Evolutionary conservation across 345 rosid genomes (phyloP).

Genomic region (Salix udensis): DNA sequence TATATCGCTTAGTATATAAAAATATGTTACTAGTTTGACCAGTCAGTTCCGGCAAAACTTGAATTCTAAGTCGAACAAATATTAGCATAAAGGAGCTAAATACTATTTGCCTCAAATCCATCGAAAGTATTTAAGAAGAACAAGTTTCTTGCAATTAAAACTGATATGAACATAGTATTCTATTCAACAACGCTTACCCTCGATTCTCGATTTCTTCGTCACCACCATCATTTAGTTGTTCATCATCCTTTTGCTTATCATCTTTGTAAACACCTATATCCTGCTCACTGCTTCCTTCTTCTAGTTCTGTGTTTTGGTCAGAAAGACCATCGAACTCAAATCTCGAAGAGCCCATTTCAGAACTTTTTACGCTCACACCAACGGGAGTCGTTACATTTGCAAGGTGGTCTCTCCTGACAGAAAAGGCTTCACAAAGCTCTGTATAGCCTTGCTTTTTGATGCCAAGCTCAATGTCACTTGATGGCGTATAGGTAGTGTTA

Average conservation of each 20-base stretch:
- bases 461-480: neutral
- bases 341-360: conserved; percentile 14
- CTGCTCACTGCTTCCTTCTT: conserved; percentile 7
- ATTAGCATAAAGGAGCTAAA: no score
- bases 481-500: neutral
- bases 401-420: conserved; percentile 11
- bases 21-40: no score
- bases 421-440: conserved; percentile 27
- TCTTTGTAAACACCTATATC: conserved; percentile 15
- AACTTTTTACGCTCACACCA: conserved; percentile 7
- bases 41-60: neutral
- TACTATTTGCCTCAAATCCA: neutral
- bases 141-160: neutral
- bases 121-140: neutral
- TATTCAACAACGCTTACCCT: neutral
- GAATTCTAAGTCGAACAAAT: no score
- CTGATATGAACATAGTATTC: neutral
- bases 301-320: conserved; percentile 1
- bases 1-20: no score
- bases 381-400: neutral
- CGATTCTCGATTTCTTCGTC: neutral
- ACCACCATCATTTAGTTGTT: neutral
- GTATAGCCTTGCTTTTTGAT: conserved; percentile 25
- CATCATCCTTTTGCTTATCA: neutral
- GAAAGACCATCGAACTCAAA: conserved; percentile 13